phyloP scores from a whole-genome alignment of 208 protist species.

The Angomonas deanei region DNA sequence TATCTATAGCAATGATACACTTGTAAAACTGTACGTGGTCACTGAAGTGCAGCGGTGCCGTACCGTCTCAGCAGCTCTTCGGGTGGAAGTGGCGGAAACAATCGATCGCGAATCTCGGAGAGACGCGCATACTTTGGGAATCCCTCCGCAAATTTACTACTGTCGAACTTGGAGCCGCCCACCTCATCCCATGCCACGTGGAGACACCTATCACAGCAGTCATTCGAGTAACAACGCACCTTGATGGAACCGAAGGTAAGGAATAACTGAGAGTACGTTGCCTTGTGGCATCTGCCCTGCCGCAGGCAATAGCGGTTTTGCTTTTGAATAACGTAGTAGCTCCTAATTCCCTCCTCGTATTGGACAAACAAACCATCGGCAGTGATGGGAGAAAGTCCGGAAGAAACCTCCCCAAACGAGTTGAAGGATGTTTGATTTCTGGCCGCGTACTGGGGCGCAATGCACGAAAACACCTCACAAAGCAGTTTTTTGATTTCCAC shows the following conservation, averaged over 20 bases:
- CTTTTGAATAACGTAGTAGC: constrained; percentile 83
- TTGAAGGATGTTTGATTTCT: neutral
- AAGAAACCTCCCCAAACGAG: neutral
- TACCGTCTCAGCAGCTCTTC: constrained; percentile 77
- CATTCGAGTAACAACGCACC: constrained; percentile 85
- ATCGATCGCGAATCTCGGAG: constrained; percentile 30
- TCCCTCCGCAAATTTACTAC: constrained; percentile 7
- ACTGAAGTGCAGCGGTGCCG: constrained; percentile 21
- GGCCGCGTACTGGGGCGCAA: constrained; percentile 44
- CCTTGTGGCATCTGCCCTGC: constrained; percentile 45
- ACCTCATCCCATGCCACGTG: constrained; percentile 46
- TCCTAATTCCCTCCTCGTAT: constrained; percentile 71
- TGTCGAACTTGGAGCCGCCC: neutral
- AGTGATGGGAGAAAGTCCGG: constrained; percentile 14
- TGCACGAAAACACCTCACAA: constrained; percentile 65
- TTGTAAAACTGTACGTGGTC: too few relatives aligned
- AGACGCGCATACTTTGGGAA: constrained; percentile 72
- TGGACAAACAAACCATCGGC: constrained; percentile 51
- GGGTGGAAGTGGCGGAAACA: constrained; percentile 64
- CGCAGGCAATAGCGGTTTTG: constrained; percentile 65
- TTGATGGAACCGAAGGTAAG: constrained; percentile 88
- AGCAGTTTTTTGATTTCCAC: constrained; percentile 33
- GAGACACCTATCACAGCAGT: constrained; percentile 73
- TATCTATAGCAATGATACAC: too few relatives aligned
- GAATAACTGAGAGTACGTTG: constrained; percentile 81